phyloP scores from a whole-genome alignment of 768 basidiomycete species.

The Pisolithus orientalis region DNA sequence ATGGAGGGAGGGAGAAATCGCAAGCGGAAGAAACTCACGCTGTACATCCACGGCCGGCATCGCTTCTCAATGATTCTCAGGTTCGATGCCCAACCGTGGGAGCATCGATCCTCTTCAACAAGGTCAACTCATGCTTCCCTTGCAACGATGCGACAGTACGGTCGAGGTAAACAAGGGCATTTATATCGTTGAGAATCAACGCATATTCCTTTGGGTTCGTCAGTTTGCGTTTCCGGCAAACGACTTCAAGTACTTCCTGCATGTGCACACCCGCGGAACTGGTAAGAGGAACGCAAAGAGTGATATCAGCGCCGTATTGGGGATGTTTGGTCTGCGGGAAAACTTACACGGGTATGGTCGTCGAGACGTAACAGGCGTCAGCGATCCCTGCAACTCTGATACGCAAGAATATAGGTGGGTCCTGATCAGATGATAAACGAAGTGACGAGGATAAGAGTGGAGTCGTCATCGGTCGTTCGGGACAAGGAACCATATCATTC shows the following conservation, averaged over 20 bases:
- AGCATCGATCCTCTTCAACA: constrained; percentile 78
- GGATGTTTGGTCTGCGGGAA: too few relatives aligned
- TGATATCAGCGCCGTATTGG: neutral
- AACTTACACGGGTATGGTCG: constrained; percentile 86
- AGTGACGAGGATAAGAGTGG: constrained; percentile 58
- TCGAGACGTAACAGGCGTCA: constrained; percentile 80
- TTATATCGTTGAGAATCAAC: constrained; percentile 53
- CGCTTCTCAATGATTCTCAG: constrained; percentile 40
- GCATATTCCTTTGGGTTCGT: constrained; percentile 76
- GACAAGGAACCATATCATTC: too few relatives aligned
- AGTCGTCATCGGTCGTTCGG: constrained; percentile 20
- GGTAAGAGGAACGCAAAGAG: neutral
- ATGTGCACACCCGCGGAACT: constrained; percentile 93
- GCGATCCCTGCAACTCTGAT: constrained; percentile 76
- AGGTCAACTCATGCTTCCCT: constrained; percentile 75
- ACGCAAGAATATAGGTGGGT: constrained; percentile 78
- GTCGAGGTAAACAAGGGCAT: constrained; percentile 83
- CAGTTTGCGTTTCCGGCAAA: constrained; percentile 66
- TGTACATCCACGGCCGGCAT: too few relatives aligned
- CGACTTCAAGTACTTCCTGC: constrained; percentile 87
- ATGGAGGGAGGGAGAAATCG: too few relatives aligned
- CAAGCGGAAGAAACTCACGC: too few relatives aligned
- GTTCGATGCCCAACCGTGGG: constrained; percentile 61
- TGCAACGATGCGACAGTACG: constrained; percentile 91
- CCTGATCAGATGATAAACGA: constrained; percentile 64